Evolutionary conservation across 2,329 filamentous ascomycete species (phyloP).

Genomic region (Cercospora beticola): DNA sequence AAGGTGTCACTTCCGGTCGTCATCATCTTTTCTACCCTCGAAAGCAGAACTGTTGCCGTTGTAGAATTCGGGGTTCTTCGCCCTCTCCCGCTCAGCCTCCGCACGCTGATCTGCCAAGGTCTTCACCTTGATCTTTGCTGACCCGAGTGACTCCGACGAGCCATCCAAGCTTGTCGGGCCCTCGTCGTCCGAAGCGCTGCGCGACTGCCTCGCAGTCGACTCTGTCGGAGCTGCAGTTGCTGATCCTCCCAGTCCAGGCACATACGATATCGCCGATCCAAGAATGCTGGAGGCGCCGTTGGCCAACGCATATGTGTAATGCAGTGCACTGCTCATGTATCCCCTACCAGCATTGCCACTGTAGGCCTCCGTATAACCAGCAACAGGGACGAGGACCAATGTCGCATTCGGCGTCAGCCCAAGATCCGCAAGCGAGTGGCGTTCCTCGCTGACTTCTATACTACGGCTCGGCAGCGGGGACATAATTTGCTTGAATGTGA

Average conservation of each 20-base stretch:
- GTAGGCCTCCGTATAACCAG: constrained; percentile 61
- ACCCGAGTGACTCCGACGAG: constrained; percentile 24
- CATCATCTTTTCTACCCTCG: constrained; percentile 54
- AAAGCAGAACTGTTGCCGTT: constrained; percentile 82
- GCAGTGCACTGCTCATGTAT: constrained; percentile 26
- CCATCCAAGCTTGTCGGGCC: constrained; percentile 18
- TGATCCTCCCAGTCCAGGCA: constrained; percentile 25
- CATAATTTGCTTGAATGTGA: constrained; percentile 80
- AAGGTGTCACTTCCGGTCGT: constrained; percentile 39
- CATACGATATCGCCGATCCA: constrained; percentile 22
- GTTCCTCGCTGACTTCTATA: constrained; percentile 74
- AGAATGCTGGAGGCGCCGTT: constrained; percentile 26
- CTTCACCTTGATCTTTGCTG: constrained; percentile 42
- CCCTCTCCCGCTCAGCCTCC: constrained; percentile 33
- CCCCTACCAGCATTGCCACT: constrained; percentile 37
- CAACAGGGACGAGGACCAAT: constrained; percentile 73
- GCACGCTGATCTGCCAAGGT: constrained; percentile 49
- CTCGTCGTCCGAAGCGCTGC: constrained; percentile 14
- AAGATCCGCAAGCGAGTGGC: constrained; percentile 64
- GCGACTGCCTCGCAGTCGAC: not conserved
- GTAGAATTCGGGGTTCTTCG: constrained; percentile 68
- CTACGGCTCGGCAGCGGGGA: constrained; percentile 73
- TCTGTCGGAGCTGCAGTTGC: constrained; percentile 13
- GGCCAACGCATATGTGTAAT: constrained; percentile 24
- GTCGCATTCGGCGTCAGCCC: constrained; percentile 78